Percentiles rank a stretch among this genome's conserved stretches.
phyloP scores from a whole-genome alignment of 768 basidiomycete genomes.

The Auricularia sp. region DNA sequence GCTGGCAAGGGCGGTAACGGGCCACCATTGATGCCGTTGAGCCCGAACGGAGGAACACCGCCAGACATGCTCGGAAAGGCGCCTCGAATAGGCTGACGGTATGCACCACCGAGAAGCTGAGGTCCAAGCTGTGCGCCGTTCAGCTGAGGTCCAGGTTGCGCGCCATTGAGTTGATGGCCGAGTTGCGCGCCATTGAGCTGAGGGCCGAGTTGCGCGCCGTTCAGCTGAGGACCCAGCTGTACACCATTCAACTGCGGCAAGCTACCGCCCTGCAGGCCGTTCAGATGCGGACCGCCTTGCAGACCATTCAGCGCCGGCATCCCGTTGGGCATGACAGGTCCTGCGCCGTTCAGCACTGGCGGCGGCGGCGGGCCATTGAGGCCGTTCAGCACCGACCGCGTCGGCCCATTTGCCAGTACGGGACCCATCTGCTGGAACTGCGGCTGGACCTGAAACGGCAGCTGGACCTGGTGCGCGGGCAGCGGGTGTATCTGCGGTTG shows the following conservation, averaged over 20 bases:
- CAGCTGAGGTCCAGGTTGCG: no score
- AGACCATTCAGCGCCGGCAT: slow-evolving; percentile 9
- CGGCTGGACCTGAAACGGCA: slow-evolving; percentile 3
- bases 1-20: no score
- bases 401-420: slow-evolving; percentile 22
- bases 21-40: slow-evolving; percentile 1
- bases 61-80: no score
- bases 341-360: slow-evolving; percentile 2
- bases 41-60: no score
- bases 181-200: no score
- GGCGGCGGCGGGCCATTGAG: neutral
- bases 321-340: slow-evolving; percentile 5
- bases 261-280: no score
- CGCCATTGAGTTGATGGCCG: no score
- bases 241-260: slow-evolving; percentile 5
- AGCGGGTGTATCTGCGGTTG: slow-evolving; percentile 9
- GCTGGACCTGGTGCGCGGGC: slow-evolving; percentile 17
- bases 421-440: slow-evolving; percentile 4
- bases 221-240: neutral
- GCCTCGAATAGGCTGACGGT: no score
- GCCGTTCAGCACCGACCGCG: neutral
- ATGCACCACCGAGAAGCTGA: no score
- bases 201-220: no score
- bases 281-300: neutral
- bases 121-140: no score